A percentile compares a stretch with the other conserved stretches of the same genome.
These are phyloP conservation scores for Phytopythium oedochilum DNA, from an alignment of 352 stramenopile species.

Conservation along the genomic window DNA sequence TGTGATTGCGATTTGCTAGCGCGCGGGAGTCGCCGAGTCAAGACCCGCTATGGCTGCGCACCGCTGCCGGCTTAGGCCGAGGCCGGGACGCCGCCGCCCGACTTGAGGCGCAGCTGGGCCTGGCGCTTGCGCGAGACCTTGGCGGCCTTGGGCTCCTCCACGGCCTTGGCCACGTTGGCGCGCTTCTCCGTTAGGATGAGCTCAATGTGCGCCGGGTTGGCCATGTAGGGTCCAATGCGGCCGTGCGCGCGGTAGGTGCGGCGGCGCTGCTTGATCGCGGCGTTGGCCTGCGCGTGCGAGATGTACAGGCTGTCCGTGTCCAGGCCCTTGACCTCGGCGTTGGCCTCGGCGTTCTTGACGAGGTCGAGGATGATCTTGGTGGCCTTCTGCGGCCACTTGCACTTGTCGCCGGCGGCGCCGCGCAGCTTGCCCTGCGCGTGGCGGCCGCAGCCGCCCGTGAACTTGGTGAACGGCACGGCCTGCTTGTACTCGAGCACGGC, in stretches of 20 bases:
- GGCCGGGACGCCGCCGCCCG: constrained; percentile 74
- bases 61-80: constrained; percentile 34
- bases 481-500: constrained; percentile 97
- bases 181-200: constrained; percentile 97
- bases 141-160: constrained; percentile 82
- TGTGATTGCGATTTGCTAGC: constrained; percentile 6
- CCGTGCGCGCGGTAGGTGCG: constrained; percentile 98
- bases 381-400: constrained; percentile 98
- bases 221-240: constrained; percentile 98
- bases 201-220: constrained; percentile 99
- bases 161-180: constrained; percentile 91
- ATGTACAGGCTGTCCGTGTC: constrained; percentile 96
- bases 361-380: constrained; percentile 98
- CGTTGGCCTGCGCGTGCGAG: constrained; percentile 97
- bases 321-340: constrained; percentile 98
- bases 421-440: constrained; percentile 96
- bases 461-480: constrained; percentile 98
- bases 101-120: constrained; percentile 87
- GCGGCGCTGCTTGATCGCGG: constrained; percentile 96
- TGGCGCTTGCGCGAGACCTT: constrained; percentile 88
- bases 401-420: constrained; percentile 95
- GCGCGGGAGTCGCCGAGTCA: constrained; percentile 3
- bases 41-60: not conserved
- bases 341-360: constrained; percentile 98
- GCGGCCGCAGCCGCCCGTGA: constrained; percentile 97